Conservation (phyloP, 2,329 filamentous ascomycete genomes). For the Periconia sp. region DNA sequence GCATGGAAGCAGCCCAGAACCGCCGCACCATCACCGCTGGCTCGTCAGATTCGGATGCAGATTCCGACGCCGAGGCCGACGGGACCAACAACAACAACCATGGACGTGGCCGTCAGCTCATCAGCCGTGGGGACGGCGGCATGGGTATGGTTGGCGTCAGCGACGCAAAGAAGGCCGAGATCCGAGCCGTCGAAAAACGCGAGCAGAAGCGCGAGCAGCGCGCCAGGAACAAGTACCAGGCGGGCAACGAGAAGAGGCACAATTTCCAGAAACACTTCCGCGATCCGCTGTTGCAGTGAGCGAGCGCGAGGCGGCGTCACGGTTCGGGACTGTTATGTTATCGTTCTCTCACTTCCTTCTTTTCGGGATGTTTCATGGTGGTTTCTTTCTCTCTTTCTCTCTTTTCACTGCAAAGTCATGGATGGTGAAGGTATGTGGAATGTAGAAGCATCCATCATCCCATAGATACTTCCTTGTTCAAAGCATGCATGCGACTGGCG, state of each 20-base stretch:
- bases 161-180: constrained; percentile 72
- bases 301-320: constrained; percentile 18
- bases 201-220: constrained; percentile 66
- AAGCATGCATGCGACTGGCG: too few species aligned
- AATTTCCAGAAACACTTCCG: constrained; percentile 80
- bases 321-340: too few species aligned
- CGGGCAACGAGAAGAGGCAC: constrained; percentile 69
- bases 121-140: constrained; percentile 71
- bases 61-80: constrained; percentile 32
- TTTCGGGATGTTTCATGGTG: too few species aligned
- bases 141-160: constrained; percentile 76
- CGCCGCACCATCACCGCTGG: constrained; percentile 61
- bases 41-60: constrained; percentile 39
- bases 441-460: too few species aligned
- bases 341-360: background rate
- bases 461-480: too few species aligned
- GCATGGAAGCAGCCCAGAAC: constrained; percentile 66
- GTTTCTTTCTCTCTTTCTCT: too few species aligned
- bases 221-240: constrained; percentile 61
- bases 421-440: too few species aligned
- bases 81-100: constrained; percentile 9
- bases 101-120: constrained; percentile 42
- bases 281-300: constrained; percentile 57
- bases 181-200: constrained; percentile 67
- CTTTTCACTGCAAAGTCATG: too few species aligned